Evolutionary conservation across 1,139 yeast species (phyloP).

Genomic region (Geotrichum histeridarum): DNA sequence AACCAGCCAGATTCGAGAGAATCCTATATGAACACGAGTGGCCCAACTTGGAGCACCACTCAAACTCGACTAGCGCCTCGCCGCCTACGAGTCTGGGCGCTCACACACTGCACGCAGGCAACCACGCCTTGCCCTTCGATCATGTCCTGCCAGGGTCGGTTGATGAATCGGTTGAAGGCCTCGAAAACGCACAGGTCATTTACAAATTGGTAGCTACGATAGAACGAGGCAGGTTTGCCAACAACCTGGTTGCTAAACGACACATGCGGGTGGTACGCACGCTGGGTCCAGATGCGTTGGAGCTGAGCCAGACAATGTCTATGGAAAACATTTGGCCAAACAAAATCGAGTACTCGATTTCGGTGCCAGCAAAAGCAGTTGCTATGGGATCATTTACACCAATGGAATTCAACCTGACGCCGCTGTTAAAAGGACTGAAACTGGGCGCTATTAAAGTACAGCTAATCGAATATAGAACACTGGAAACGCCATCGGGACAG

Average conservation of each 20-base stretch:
- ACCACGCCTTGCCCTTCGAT: conserved; percentile 86
- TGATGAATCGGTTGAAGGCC: conserved; percentile 86
- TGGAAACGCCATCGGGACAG: conserved; percentile 52
- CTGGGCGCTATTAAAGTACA: conserved; percentile 67
- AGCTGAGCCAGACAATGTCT: conserved; percentile 83
- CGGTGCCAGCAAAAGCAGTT: conserved; percentile 80
- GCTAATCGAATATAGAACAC: conserved; percentile 62
- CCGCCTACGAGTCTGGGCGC: conserved; percentile 16
- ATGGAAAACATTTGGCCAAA: conserved; percentile 96
- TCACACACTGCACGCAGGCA: conserved; percentile 54
- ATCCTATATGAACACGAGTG: conserved; percentile 69
- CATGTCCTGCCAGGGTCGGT: conserved; percentile 77
- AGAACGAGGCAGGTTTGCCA: conserved; percentile 76
- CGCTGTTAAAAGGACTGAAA: conserved; percentile 72
- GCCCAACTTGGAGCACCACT: conserved; percentile 56
- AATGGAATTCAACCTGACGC: conserved; percentile 66
- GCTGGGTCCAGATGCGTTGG: conserved; percentile 79
- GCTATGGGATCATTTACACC: conserved; percentile 83
- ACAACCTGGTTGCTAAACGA: conserved; percentile 59
- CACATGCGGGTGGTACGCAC: conserved; percentile 84
- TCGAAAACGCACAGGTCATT: conserved; percentile 73
- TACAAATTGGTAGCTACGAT: conserved; percentile 75
- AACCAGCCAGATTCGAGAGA: conserved; percentile 57
- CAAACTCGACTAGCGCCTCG: conserved; percentile 1
- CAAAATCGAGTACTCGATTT: conserved; percentile 83